Conservation (phyloP, 225 moss, liverwort and hornwort genomes). For the Lunularia cruciata region DNA sequence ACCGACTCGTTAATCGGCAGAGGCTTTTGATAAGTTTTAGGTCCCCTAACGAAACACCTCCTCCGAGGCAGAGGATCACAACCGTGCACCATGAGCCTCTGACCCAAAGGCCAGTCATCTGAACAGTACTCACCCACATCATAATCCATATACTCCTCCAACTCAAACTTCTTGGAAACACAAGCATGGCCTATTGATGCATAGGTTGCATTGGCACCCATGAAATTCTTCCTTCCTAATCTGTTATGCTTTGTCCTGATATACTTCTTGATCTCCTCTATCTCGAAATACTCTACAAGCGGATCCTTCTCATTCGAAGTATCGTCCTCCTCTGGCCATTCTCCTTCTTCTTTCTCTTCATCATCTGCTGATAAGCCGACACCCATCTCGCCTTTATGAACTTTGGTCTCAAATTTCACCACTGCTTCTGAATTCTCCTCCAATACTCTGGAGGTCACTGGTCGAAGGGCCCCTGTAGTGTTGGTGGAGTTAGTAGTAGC, state of each 20-base stretch:
- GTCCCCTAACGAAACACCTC: slow-evolving; percentile 39
- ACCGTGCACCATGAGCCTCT: slow-evolving; percentile 50
- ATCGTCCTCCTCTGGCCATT: slow-evolving; percentile 31
- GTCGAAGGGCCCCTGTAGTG: background rate
- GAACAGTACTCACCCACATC: slow-evolving; percentile 47
- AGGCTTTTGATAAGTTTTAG: slow-evolving; percentile 40
- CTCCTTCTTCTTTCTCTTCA: slow-evolving; percentile 30
- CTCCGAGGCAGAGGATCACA: slow-evolving; percentile 54
- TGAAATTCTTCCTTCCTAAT: slow-evolving; percentile 59
- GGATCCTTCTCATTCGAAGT: slow-evolving; percentile 25
- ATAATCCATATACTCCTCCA: slow-evolving; percentile 76
- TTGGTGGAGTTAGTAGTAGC: background rate
- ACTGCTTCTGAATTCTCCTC: background rate
- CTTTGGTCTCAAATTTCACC: background rate
- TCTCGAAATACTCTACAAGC: slow-evolving; percentile 46
- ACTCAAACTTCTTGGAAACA: slow-evolving; percentile 42
- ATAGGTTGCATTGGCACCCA: slow-evolving; percentile 69
- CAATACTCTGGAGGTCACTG: background rate
- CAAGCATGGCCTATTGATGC: slow-evolving; percentile 64
- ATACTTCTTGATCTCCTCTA: slow-evolving; percentile 64
- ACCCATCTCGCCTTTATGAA: background rate
- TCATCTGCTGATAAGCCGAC: background rate
- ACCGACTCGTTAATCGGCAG: slow-evolving; percentile 34
- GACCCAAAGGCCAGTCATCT: slow-evolving; percentile 48
- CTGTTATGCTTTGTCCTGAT: slow-evolving; percentile 55